Conservation (phyloP, 2,329 filamentous ascomycete species). For the Cryphonectria parasitica region DNA sequence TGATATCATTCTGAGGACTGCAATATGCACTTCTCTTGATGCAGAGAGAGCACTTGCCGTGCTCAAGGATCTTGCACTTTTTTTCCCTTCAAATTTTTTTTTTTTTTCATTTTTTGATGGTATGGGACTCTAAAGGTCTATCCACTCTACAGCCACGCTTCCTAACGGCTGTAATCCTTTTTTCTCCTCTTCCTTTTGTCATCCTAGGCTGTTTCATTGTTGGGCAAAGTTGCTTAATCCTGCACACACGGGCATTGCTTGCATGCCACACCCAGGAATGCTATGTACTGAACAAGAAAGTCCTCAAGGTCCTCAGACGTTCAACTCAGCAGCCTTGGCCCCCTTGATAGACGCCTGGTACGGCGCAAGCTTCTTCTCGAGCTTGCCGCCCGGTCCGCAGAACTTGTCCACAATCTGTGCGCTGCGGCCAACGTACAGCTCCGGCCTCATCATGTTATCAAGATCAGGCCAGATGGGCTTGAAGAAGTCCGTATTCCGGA, state of each 20-base stretch:
- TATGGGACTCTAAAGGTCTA: too few relatives aligned
- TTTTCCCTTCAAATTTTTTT: too few relatives aligned
- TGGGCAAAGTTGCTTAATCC: background rate
- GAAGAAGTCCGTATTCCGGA: constrained; percentile 76
- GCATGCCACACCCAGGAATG: background rate
- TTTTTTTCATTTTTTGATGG: too few relatives aligned
- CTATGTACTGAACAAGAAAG: too few relatives aligned
- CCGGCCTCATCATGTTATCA: constrained; percentile 67
- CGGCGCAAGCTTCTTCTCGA: constrained; percentile 45
- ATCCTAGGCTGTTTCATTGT: background rate
- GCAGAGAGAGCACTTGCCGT: too few relatives aligned
- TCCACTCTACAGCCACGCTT: too few relatives aligned
- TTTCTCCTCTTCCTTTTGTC: too few relatives aligned
- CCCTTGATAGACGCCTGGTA: constrained; percentile 34
- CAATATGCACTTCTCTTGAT: too few relatives aligned
- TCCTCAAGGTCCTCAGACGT: background rate
- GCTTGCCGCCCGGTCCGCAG: constrained; percentile 44
- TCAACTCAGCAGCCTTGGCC: background rate
- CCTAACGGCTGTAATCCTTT: too few relatives aligned
- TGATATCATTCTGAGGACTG: too few relatives aligned
- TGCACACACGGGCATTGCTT: background rate
- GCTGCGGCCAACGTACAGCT: constrained; percentile 52
- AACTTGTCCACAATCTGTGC: constrained; percentile 51
- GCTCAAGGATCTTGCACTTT: too few relatives aligned
- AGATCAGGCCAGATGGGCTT: constrained; percentile 51